Percentiles rank a stretch among this genome's conserved stretches.
Conservation (phyloP, 78 protist genomes). For the Anaeramoeba flamelloides region DNA sequence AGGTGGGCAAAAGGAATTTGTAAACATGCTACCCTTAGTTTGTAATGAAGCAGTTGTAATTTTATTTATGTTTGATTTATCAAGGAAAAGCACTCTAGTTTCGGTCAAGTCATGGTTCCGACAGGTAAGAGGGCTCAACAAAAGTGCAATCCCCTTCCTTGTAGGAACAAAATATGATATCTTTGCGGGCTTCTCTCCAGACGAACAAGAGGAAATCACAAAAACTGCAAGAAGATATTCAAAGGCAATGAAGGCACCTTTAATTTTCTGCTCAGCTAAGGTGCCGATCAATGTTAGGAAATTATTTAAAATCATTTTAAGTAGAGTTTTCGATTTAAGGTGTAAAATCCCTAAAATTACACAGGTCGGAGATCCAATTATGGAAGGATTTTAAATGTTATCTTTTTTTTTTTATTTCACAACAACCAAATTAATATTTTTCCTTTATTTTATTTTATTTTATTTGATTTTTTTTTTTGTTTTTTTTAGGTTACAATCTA, state of each 20-base stretch:
- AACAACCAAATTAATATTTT: no score
- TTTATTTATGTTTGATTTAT: slow-evolving; percentile 87
- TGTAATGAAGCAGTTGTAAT: slow-evolving; percentile 86
- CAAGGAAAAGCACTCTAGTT: slow-evolving; percentile 66
- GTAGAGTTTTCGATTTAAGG: background rate
- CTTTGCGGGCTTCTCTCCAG: slow-evolving; percentile 41
- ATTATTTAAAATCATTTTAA: slow-evolving; percentile 41
- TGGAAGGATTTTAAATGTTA: no score
- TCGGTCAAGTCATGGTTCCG: slow-evolving; percentile 79
- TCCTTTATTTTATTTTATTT: no score
- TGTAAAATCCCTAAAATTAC: background rate
- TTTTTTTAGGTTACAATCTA: no score
- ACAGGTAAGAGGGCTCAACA: slow-evolving; percentile 60
- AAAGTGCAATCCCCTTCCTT: slow-evolving; percentile 69
- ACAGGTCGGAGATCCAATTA: background rate
- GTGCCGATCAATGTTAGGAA: slow-evolving; percentile 52
- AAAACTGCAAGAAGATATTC: slow-evolving; percentile 65
- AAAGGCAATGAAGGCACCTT: slow-evolving; percentile 81
- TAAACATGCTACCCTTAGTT: slow-evolving; percentile 85
- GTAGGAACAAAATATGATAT: slow-evolving; percentile 82
- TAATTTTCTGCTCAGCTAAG: slow-evolving; percentile 68
- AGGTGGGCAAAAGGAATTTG: slow-evolving; percentile 76
- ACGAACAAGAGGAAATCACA: slow-evolving; percentile 64
- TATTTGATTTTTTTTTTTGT: no score
- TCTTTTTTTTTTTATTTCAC: no score